Conservation (phyloP, 2,329 filamentous ascomycete species). For the Byssochlamys sp. region DNA sequence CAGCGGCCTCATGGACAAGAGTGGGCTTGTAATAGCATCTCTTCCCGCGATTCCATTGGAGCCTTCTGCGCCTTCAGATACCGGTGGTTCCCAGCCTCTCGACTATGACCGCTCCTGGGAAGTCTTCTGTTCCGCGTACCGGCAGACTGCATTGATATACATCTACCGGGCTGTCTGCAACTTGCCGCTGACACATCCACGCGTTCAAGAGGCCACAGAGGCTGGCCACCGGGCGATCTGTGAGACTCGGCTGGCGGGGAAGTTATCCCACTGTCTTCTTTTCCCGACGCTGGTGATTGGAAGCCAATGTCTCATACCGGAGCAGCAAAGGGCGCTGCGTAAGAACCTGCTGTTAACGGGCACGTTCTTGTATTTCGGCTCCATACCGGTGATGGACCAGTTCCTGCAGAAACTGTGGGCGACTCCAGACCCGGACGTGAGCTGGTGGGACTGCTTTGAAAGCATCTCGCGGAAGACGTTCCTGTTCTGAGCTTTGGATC, state of each 20-base stretch:
- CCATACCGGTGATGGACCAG: conserved; percentile 7
- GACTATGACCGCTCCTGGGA: conserved; percentile 27
- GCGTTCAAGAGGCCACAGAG: conserved; percentile 28
- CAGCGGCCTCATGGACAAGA: background rate
- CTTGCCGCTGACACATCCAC: conserved; percentile 27
- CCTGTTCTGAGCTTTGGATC: conserved; percentile 4
- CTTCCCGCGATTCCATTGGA: background rate
- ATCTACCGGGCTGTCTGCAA: conserved; percentile 36
- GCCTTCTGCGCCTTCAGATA: background rate
- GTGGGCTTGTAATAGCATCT: background rate
- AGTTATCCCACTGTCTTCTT: conserved; percentile 8
- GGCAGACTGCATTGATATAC: conserved; percentile 35
- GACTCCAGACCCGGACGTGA: background rate
- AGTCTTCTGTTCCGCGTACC: conserved; percentile 31
- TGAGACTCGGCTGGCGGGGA: conserved; percentile 7
- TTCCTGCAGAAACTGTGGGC: conserved; percentile 3
- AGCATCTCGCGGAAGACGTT: conserved; percentile 7
- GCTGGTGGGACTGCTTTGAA: conserved; percentile 9
- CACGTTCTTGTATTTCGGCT: conserved; percentile 8
- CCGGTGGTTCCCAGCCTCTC: conserved; percentile 5
- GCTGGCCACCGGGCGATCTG: conserved; percentile 6
- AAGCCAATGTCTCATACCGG: conserved; percentile 3
- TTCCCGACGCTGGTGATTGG: conserved; percentile 9
- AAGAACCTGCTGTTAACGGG: conserved; percentile 3
- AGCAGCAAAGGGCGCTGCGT: conserved; percentile 5